phyloP scores from a whole-genome alignment of 805 yeast genomes.

The Yamadazyma scolyti region DNA sequence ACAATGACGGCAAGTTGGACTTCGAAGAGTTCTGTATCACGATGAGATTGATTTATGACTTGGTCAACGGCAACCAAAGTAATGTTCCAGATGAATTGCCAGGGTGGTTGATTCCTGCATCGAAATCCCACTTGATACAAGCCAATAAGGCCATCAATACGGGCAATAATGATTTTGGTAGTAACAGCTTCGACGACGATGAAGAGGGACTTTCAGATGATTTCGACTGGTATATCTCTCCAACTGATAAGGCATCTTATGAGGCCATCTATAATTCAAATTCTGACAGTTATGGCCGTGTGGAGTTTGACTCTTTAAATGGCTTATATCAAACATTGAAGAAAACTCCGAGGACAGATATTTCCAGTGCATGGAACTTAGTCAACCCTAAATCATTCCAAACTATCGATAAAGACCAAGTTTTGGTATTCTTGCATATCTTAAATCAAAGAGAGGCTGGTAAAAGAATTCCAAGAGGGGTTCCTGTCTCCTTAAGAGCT shows the following conservation, averaged over 20 bases:
- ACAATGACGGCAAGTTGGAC: constrained; percentile 85
- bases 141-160: constrained; percentile 69
- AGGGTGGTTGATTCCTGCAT: constrained; percentile 87
- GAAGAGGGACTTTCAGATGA: constrained; percentile 57
- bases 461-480: constrained; percentile 83
- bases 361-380: constrained; percentile 89
- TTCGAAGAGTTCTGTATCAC: constrained; percentile 98
- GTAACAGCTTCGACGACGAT: constrained; percentile 49
- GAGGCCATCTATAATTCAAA: constrained; percentile 73
- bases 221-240: constrained; percentile 96
- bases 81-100: constrained; percentile 73
- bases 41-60: constrained; percentile 90
- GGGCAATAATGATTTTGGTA: constrained; percentile 14
- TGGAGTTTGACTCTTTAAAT: constrained; percentile 66
- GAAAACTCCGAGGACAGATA: constrained; percentile 78
- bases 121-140: constrained; percentile 78
- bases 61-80: constrained; percentile 65
- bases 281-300: constrained; percentile 75
- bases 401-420: constrained; percentile 91
- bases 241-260: constrained; percentile 75
- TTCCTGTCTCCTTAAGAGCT: constrained; percentile 90
- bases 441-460: constrained; percentile 86
- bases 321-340: constrained; percentile 65
- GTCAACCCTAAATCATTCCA: constrained; percentile 87
- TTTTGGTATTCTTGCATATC: constrained; percentile 83